Percentiles rank a stretch among this genome's conserved stretches.
Conservation (phyloP, 768 basidiomycete genomes). For the Mycena epipterygia region DNA sequence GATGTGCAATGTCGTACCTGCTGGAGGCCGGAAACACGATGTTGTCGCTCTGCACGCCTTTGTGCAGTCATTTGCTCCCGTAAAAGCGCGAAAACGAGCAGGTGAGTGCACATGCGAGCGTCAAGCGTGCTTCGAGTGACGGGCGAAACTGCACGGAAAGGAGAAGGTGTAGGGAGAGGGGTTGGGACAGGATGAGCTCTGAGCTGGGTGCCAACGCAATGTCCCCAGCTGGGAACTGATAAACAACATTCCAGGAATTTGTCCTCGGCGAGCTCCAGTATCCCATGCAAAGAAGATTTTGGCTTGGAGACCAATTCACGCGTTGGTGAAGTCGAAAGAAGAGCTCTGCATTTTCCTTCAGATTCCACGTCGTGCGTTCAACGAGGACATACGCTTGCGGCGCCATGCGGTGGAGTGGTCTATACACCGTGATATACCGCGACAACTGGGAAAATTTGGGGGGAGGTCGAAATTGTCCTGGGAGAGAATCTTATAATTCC, state of each 20-base stretch:
- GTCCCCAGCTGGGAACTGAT: neutral
- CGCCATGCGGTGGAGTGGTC: neutral
- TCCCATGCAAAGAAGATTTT: conserved; percentile 19
- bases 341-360: conserved; percentile 11
- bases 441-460: neutral
- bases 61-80: conserved; percentile 28
- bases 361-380: conserved; percentile 18
- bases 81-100: conserved; percentile 21
- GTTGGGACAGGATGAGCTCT: conserved; percentile 1
- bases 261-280: conserved; percentile 22
- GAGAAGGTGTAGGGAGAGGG: neutral
- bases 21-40: conserved; percentile 16
- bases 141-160: conserved; percentile 4
- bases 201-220: neutral
- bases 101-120: conserved; percentile 5
- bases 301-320: conserved; percentile 6
- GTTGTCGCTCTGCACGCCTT: conserved; percentile 23
- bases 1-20: conserved; percentile 3
- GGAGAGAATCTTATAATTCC: neutral
- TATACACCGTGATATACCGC: neutral
- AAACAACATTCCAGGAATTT: conserved; percentile 26
- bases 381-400: conserved; percentile 18
- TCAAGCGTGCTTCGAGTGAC: conserved; percentile 19
- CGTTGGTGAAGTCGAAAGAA: conserved; percentile 12
- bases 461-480: conserved; percentile 8